Conservation (phyloP, 208 protist genomes). For the Leishmania mexicana region DNA sequence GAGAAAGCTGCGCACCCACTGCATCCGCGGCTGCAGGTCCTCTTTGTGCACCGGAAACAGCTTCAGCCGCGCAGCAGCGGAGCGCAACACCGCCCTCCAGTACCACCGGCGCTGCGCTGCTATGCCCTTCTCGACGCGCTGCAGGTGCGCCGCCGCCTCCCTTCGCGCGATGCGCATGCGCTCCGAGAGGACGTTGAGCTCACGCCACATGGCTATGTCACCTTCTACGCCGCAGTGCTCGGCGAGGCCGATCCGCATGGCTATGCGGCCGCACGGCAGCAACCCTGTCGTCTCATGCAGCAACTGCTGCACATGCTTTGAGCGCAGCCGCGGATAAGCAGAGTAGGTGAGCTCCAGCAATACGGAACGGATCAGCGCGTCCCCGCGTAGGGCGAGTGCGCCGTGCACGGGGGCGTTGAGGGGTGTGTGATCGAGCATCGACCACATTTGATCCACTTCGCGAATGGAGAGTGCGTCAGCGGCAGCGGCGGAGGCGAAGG, state of each 20-base stretch:
- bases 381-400: slow-evolving; percentile 68
- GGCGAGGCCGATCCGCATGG: slow-evolving; percentile 75
- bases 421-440: slow-evolving; percentile 71
- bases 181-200: slow-evolving; percentile 80
- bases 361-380: slow-evolving; percentile 59
- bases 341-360: slow-evolving; percentile 50
- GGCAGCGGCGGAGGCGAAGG: neutral
- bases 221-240: slow-evolving; percentile 61
- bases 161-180: slow-evolving; percentile 59
- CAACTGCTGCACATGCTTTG: slow-evolving; percentile 78
- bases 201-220: slow-evolving; percentile 87
- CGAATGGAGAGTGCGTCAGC: slow-evolving; percentile 30
- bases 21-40: slow-evolving; percentile 82
- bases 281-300: slow-evolving; percentile 81
- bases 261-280: slow-evolving; percentile 68
- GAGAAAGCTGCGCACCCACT: slow-evolving; percentile 79
- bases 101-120: slow-evolving; percentile 88
- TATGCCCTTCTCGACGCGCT: slow-evolving; percentile 84
- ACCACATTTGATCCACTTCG: slow-evolving; percentile 74
- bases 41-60: slow-evolving; percentile 70
- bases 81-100: slow-evolving; percentile 80
- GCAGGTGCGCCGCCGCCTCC: slow-evolving; percentile 60
- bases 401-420: slow-evolving; percentile 87
- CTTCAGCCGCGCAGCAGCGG: slow-evolving; percentile 58
- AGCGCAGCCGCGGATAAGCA: slow-evolving; percentile 77